Percentiles rank a stretch among this genome's conserved stretches.
These are phyloP conservation scores for Moniliella sp. DNA, from an alignment of 1,284 basidiomycete genomes.

Conservation along the genomic window DNA sequence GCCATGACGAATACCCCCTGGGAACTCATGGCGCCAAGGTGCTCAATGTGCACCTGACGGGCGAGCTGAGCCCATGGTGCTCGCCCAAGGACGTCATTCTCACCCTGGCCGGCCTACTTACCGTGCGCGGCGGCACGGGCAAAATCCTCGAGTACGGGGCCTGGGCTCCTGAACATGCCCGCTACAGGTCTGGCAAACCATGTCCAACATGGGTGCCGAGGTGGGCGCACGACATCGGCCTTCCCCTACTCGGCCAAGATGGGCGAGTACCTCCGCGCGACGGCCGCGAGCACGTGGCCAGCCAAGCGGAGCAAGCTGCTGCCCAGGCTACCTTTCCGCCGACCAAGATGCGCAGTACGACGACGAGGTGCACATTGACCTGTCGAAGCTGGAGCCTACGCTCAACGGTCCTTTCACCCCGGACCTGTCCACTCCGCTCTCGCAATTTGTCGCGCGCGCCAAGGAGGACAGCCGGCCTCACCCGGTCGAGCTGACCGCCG, in stretches of 20 bases:
- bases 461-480: slow-evolving; percentile 76
- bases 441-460: slow-evolving; percentile 61
- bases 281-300: slow-evolving; percentile 65
- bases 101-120: slow-evolving; percentile 76
- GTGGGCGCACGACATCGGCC: slow-evolving; percentile 87
- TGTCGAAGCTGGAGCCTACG: slow-evolving; percentile 76
- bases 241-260: slow-evolving; percentile 80
- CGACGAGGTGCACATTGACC: slow-evolving; percentile 76
- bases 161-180: slow-evolving; percentile 71
- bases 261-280: slow-evolving; percentile 70
- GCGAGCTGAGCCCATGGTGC: slow-evolving; percentile 69
- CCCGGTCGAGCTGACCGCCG: slow-evolving; percentile 54
- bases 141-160: slow-evolving; percentile 84
- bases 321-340: slow-evolving; percentile 50
- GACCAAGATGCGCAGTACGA: slow-evolving; percentile 88
- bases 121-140: slow-evolving; percentile 88
- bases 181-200: slow-evolving; percentile 86
- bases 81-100: slow-evolving; percentile 93
- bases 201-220: slow-evolving; percentile 97
- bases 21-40: slow-evolving; percentile 87
- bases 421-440: slow-evolving; percentile 83
- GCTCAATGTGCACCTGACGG: slow-evolving; percentile 60
- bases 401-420: slow-evolving; percentile 90
- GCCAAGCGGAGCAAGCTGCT: slow-evolving; percentile 67
- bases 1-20: slow-evolving; percentile 93